A percentile compares a stretch with the other conserved stretches of the same genome.
These are phyloP conservation scores for Colletotrichum godetiae DNA, from an alignment of 2,329 filamentous ascomycete genomes.

Conservation along the genomic window DNA sequence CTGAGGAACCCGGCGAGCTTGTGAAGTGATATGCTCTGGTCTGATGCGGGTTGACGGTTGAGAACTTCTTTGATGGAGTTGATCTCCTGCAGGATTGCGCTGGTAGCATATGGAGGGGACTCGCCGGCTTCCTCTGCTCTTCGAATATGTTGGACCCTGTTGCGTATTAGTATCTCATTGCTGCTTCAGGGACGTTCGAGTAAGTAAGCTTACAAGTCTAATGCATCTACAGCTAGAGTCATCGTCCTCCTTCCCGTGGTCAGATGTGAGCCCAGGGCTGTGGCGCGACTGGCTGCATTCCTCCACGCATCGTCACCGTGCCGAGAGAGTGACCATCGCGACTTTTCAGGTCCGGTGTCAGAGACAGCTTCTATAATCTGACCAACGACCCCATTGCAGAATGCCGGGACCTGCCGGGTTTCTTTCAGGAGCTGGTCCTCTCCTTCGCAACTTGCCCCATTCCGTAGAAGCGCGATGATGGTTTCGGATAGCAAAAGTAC, in stretches of 20 bases:
- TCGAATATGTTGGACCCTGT: slow-evolving; percentile 1
- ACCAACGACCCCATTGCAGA: slow-evolving; percentile 3
- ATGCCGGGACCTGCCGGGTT: not conserved
- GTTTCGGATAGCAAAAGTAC: not conserved
- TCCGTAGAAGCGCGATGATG: not conserved
- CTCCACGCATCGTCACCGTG: not conserved
- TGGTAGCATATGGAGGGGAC: slow-evolving; percentile 29
- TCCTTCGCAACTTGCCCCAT: not conserved
- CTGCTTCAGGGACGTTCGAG: not conserved
- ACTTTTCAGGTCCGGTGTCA: not conserved
- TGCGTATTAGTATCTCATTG: not conserved
- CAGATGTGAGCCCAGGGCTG: not conserved
- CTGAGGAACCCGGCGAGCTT: not conserved
- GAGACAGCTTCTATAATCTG: not conserved
- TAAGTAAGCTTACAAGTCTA: slow-evolving; percentile 18
- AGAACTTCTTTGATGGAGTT: slow-evolving; percentile 6
- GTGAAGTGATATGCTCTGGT: not conserved
- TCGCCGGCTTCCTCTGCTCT: slow-evolving; percentile 22
- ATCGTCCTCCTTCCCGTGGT: not conserved
- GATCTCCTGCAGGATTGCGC: slow-evolving; percentile 23
- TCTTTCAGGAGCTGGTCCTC: not conserved
- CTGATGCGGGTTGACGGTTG: not conserved
- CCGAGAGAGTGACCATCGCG: not conserved
- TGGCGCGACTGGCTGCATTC: not conserved
- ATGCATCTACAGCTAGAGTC: not conserved